A percentile compares a stretch with the other conserved stretches of the same genome.
These are phyloP conservation scores for Suhomyces kilbournensis DNA, from an alignment of 805 yeast genomes.

Conservation along the genomic window DNA sequence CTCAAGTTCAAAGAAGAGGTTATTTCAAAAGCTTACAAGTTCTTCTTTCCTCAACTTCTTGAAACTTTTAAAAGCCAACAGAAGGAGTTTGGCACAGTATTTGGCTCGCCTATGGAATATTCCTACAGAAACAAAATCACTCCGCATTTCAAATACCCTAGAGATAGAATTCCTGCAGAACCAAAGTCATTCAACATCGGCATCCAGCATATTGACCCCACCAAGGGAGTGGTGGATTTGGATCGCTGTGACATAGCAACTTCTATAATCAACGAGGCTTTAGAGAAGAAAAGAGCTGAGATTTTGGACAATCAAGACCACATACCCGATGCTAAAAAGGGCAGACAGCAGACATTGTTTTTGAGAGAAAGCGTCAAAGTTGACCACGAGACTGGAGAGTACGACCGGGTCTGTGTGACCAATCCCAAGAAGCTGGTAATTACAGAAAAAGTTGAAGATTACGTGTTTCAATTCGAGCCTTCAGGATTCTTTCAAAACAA, in stretches of 20 bases:
- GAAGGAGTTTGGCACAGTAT: conserved; percentile 23
- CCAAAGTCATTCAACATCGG: conserved; percentile 24
- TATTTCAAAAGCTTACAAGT: conserved; percentile 33
- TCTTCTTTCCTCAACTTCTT: conserved; percentile 28
- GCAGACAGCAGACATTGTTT: conserved; percentile 17
- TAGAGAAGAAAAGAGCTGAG: conserved; percentile 14
- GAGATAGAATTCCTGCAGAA: neutral
- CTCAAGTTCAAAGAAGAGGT: conserved; percentile 27
- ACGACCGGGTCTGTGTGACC: conserved; percentile 21
- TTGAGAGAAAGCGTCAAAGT: conserved; percentile 34
- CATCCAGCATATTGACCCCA: conserved; percentile 23
- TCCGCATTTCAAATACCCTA: conserved; percentile 31
- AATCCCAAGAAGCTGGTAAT: conserved; percentile 23
- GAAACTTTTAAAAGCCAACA: conserved; percentile 2
- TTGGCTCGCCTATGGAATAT: conserved; percentile 37
- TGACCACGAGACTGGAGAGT: conserved; percentile 30
- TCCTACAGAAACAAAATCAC: conserved; percentile 41
- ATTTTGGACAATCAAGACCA: conserved; percentile 7
- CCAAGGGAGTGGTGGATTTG: conserved; percentile 28
- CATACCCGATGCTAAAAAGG: conserved; percentile 7
- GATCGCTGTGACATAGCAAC: conserved; percentile 38
- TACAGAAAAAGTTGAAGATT: conserved; percentile 35
- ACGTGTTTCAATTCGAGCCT: conserved; percentile 36
- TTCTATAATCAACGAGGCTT: conserved; percentile 23
- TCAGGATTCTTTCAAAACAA: conserved; percentile 43